A percentile compares a stretch with the other conserved stretches of the same genome.
Evolutionary conservation across 768 basidiomycete species (phyloP).

Genomic region (Mycena filopes): DNA sequence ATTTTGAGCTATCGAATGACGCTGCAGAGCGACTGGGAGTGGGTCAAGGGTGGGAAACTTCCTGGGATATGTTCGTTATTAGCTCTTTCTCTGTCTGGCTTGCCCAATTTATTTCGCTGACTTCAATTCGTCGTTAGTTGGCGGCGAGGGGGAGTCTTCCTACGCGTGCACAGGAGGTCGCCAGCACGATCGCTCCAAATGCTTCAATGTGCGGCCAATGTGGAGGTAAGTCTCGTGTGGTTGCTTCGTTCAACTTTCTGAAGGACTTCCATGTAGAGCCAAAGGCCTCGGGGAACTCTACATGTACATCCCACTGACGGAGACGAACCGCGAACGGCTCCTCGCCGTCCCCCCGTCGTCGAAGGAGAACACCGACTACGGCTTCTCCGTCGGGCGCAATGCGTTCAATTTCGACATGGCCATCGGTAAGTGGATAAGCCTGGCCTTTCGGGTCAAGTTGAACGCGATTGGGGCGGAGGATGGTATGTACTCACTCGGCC

Average conservation of each 20-base stretch:
- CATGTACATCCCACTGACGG: constrained; percentile 69
- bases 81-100: background rate
- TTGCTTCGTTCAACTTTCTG: too few relatives aligned
- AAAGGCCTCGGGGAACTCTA: constrained; percentile 73
- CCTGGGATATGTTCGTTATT: constrained; percentile 71
- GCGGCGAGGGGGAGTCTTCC: constrained; percentile 65
- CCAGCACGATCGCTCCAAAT: constrained; percentile 67
- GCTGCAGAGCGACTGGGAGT: constrained; percentile 71
- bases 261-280: constrained; percentile 46
- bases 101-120: background rate
- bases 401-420: constrained; percentile 66
- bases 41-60: constrained; percentile 80
- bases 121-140: constrained; percentile 48
- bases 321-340: constrained; percentile 54
- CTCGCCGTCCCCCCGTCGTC: constrained; percentile 60
- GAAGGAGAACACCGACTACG: constrained; percentile 65
- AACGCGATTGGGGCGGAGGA: constrained; percentile 70
- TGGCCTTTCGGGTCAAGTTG: constrained; percentile 76
- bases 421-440: constrained; percentile 65
- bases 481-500: constrained; percentile 48
- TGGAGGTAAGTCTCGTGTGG: constrained; percentile 78
- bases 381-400: constrained; percentile 74
- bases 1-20: constrained; percentile 74
- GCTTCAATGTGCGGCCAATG: constrained; percentile 79
- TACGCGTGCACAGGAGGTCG: constrained; percentile 79